Evolutionary conservation across 2,329 filamentous ascomycete species (phyloP).

Genomic region (Zasmidium citrigriseum): DNA sequence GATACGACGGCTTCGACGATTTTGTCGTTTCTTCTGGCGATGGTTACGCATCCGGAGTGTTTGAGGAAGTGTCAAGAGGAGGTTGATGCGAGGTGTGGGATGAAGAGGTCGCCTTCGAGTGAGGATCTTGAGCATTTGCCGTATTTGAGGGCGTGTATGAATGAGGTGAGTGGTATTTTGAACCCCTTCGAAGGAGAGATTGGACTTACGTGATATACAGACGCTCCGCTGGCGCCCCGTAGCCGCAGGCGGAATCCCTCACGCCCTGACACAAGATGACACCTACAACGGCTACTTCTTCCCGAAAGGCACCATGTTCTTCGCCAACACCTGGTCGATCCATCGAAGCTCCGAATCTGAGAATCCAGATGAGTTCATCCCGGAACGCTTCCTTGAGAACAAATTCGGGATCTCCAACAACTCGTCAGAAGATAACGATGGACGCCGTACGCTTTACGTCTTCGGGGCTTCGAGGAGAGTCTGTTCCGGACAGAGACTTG

Average conservation of each 20-base stretch:
- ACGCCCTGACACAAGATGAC: conserved; percentile 27
- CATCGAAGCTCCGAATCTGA: conserved; percentile 21
- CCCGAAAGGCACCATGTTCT: conserved; percentile 25
- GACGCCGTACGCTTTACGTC: conserved; percentile 21
- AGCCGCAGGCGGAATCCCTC: conserved; percentile 22
- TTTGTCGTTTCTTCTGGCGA: too few relatives aligned
- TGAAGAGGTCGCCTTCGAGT: too few relatives aligned
- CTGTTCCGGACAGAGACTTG: conserved; percentile 32
- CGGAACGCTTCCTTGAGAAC: conserved; percentile 17
- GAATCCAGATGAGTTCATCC: conserved; percentile 23
- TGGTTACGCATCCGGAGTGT: too few relatives aligned
- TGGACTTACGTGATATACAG: conserved; percentile 17
- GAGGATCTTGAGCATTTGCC: too few relatives aligned
- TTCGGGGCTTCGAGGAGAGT: conserved; percentile 34
- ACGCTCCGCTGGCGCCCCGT: conserved; percentile 21
- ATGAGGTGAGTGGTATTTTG: too few relatives aligned
- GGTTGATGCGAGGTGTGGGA: too few relatives aligned
- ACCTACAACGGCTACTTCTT: conserved; percentile 30
- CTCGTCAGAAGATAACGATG: conserved; percentile 31
- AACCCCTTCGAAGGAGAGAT: too few relatives aligned
- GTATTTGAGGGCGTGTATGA: too few relatives aligned
- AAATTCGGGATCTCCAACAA: conserved; percentile 21
- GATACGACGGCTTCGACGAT: too few relatives aligned
- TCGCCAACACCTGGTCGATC: conserved; percentile 30
- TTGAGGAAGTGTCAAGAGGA: too few relatives aligned